Conservation (phyloP, 495 filamentous ascomycete species). For the Hypoxylon subgilvum region DNA sequence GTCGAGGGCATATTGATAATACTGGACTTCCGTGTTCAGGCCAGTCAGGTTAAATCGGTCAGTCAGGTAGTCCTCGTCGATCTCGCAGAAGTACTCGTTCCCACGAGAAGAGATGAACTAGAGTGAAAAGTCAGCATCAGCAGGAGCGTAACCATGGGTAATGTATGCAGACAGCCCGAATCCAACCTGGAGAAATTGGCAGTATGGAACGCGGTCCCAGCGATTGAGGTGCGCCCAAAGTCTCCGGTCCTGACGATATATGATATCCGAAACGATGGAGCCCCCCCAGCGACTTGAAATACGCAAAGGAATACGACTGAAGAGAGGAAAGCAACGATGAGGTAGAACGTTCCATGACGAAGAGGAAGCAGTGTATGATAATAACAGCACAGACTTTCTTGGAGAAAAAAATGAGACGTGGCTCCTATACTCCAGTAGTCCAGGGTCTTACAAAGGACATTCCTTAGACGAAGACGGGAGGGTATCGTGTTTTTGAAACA, state of each 20-base stretch:
- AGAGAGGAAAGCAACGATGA: background rate
- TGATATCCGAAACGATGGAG: background rate
- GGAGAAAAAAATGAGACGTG: background rate
- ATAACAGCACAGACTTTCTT: background rate
- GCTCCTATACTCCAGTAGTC: background rate
- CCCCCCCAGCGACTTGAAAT: background rate
- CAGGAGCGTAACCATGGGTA: background rate
- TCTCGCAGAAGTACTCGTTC: constrained; percentile 99
- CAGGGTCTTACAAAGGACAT: background rate
- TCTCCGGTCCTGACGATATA: background rate
- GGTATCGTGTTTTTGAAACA: background rate
- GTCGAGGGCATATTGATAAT: constrained; percentile 98
- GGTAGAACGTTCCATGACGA: background rate
- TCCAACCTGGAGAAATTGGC: background rate
- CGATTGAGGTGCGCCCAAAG: background rate
- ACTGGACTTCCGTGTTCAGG: constrained; percentile 94
- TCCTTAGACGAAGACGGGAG: background rate
- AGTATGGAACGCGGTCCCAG: background rate
- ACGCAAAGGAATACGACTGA: background rate
- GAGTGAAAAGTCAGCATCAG: constrained; percentile 27
- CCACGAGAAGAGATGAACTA: constrained; percentile 97
- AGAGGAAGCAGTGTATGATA: background rate
- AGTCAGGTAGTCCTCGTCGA: constrained; percentile 98
- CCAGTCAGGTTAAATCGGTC: constrained; percentile 98
- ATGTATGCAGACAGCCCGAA: background rate